A percentile compares a stretch with the other conserved stretches of the same genome.
Conservation (phyloP, 2,329 filamentous ascomycete genomes). For the Stagonosporopsis chrysanthemi region DNA sequence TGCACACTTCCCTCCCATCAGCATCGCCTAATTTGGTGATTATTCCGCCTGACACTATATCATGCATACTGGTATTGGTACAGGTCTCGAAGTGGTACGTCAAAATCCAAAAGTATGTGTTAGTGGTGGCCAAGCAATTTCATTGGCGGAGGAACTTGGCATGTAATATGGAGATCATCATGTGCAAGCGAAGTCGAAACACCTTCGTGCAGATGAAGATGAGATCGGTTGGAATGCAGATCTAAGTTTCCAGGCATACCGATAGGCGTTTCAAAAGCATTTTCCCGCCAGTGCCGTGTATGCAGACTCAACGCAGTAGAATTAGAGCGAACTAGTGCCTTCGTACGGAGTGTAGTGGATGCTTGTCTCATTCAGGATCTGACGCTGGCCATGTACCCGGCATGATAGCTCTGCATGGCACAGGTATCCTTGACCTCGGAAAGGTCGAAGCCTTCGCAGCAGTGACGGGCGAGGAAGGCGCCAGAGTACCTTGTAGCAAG, state of each 20-base stretch:
- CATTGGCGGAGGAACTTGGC: conserved; percentile 12
- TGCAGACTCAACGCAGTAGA: too few species aligned
- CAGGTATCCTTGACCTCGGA: not conserved
- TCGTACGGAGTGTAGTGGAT: too few species aligned
- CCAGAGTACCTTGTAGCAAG: not conserved
- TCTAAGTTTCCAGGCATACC: too few species aligned
- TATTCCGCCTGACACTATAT: not conserved
- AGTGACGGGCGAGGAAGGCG: not conserved
- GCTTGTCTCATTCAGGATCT: not conserved
- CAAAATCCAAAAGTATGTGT: not conserved
- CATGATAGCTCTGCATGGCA: not conserved
- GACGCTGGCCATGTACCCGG: not conserved
- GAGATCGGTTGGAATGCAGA: not conserved
- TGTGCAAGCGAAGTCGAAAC: not conserved
- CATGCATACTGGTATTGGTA: not conserved
- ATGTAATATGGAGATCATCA: conserved; percentile 1
- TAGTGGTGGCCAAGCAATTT: not conserved
- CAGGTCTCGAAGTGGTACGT: not conserved
- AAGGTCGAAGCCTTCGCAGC: not conserved
- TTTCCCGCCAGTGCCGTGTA: too few species aligned
- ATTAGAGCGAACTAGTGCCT: too few species aligned
- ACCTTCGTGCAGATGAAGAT: not conserved
- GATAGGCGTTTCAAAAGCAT: too few species aligned
- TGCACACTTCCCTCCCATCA: not conserved
- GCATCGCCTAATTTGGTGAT: not conserved